Evolutionary conservation across 805 yeast genomes (phyloP), one percentile per base, ranked within the genome.

Genomic region (Starmerella asiatica): DNA sequence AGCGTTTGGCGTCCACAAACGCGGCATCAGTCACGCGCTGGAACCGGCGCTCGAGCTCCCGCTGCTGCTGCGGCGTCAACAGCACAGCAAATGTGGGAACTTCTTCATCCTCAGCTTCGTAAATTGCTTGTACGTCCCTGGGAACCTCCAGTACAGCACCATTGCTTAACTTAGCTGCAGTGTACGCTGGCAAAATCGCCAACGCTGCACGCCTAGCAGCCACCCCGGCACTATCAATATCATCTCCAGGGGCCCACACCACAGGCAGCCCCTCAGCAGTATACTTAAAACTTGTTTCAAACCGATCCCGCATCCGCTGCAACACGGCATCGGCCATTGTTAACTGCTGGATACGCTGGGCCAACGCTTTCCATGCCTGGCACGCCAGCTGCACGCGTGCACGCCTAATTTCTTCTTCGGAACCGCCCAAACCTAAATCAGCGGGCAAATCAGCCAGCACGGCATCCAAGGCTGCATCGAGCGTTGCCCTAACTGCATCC

Each of bases 1-100:
- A 80, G 48, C 96, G 73, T 58, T 82, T 86, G 16, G 96, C 85
- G 53, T 86, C 96, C 35, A 88, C 65, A 45, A 75, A 86, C 33
- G 77, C 68, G 8, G 86, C 73, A 56, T 85, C 93, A 17, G 82
- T 71, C 51, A 79, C 80, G 44, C 75, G 75, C 57, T 77, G 75
- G 58, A 83, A 76, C 51, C 74, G 74, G 42, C 64, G 62, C 42
- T 67, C 57, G 3, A 84, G 65, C 21, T 65, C 70, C 15, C 65
- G 68, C 55, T 75, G 76, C 44, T 79, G 81, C 5, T 64, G 51
- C 19, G 71, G 71, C 18, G 68, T 60, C 31, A 85, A 59, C 17
- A 82, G 66, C 42, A 68, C 75, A 23, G 47, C 51, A 24, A 53
- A 58, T 7, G 57, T 70, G 4, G 59, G 64, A 4, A 59, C 61